phyloP scores from a whole-genome alignment of 352 stramenopile genomes.

The Phytophthora europaea region DNA sequence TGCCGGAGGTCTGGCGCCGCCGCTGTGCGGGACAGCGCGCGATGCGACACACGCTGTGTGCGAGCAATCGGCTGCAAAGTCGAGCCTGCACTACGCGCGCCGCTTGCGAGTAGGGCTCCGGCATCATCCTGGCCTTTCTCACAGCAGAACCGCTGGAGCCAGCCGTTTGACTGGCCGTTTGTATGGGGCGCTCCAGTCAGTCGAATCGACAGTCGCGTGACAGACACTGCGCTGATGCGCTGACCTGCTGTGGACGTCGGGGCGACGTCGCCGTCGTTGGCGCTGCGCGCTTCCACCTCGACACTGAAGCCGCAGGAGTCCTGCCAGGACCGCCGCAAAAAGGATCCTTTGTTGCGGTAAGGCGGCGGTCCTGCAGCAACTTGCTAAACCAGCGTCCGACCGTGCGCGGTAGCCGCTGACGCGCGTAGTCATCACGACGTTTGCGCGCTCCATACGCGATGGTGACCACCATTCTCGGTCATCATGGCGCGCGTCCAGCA shows the following conservation, averaged over 20 bases:
- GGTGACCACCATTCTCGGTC: conserved; percentile 6
- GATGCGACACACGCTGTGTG: conserved; percentile 19
- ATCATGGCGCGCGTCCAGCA: background rate
- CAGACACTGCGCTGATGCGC: conserved; percentile 10
- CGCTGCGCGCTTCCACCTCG: background rate
- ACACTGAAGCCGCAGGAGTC: background rate
- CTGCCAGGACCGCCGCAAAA: background rate
- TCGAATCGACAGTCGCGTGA: conserved; percentile 10
- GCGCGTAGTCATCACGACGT: background rate
- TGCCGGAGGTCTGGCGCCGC: no score
- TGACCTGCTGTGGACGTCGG: conserved; percentile 3
- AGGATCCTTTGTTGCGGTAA: conserved; percentile 3
- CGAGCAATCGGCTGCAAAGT: conserved; percentile 21
- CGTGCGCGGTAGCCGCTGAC: conserved; percentile 3
- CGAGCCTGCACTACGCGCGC: conserved; percentile 18
- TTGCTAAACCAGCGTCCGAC: conserved; percentile 9
- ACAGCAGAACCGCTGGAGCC: background rate
- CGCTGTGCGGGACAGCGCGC: conserved; percentile 6
- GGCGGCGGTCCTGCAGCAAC: background rate
- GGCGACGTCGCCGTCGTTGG: background rate
- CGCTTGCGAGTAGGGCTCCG: background rate
- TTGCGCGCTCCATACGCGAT: conserved; percentile 1
- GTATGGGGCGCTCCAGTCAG: background rate
- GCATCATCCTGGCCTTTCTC: conserved; percentile 17
- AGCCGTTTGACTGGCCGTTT: conserved; percentile 12